Conservation (phyloP, 345 rosid species). For the Eucalyptus brandiana region DNA sequence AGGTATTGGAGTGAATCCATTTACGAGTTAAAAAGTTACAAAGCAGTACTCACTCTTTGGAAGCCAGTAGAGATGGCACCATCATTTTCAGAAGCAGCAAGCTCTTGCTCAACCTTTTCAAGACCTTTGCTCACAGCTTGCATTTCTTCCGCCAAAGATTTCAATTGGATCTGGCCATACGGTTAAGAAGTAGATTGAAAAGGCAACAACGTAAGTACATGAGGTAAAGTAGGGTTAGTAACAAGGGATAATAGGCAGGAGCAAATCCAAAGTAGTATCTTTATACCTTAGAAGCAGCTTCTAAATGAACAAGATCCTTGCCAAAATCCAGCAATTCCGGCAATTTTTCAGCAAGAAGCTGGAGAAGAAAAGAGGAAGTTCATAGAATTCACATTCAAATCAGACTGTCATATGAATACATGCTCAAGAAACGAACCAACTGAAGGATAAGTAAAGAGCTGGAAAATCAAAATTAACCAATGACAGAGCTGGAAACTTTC, state of each 20-base stretch:
- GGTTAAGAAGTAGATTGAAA: neutral
- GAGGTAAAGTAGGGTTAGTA: neutral
- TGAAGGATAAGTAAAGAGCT: neutral
- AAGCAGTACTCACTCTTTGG: conserved; percentile 53
- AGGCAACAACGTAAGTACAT: neutral
- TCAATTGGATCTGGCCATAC: conserved; percentile 73
- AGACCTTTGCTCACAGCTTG: conserved; percentile 97
- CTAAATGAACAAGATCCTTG: conserved; percentile 80
- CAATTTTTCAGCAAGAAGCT: conserved; percentile 95
- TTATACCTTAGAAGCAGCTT: conserved; percentile 93
- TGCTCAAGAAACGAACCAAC: neutral
- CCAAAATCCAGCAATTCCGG: conserved; percentile 84
- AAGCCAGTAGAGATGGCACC: conserved; percentile 78
- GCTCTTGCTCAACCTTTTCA: conserved; percentile 90
- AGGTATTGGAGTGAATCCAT: neutral
- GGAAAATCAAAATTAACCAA: neutral
- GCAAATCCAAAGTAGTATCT: neutral
- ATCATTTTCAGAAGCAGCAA: conserved; percentile 71
- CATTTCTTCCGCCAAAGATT: conserved; percentile 97
- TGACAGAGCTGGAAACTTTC: neutral
- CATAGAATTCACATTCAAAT: neutral
- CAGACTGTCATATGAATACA: neutral
- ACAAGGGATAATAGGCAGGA: neutral
- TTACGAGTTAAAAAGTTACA: neutral
- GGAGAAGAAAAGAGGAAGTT: neutral